Evolutionary conservation across 2,329 filamentous ascomycete genomes (phyloP).

Genomic region (Neobulgaria alba): DNA sequence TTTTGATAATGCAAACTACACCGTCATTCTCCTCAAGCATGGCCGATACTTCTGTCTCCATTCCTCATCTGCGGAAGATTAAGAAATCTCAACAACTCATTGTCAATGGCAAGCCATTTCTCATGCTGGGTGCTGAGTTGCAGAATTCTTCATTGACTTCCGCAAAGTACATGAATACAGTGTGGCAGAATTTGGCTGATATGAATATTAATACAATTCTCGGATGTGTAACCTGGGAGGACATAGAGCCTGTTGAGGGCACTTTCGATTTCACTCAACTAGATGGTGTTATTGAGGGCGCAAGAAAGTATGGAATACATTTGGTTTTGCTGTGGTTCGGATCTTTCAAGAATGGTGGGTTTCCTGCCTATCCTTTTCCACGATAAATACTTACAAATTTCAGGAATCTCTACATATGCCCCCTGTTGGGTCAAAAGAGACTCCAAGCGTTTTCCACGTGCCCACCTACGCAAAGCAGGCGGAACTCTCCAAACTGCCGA

Average conservation of each 20-base stretch:
- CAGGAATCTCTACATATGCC: conserved; percentile 31
- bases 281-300: conserved; percentile 32
- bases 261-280: conserved; percentile 35
- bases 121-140: conserved; percentile 37
- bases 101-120: conserved; percentile 36
- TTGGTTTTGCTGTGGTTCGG: conserved; percentile 40
- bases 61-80: conserved; percentile 5
- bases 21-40: conserved; percentile 3
- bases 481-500: conserved; percentile 26
- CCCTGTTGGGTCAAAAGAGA: conserved; percentile 33
- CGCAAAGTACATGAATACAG: conserved; percentile 35
- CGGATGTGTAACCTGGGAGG: conserved; percentile 38
- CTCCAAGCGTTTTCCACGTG: conserved; percentile 26
- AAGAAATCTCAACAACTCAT: conserved; percentile 30
- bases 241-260: conserved; percentile 37
- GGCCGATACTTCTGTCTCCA: conserved; percentile 1
- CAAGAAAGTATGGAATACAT: conserved; percentile 31
- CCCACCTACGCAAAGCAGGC: conserved; percentile 22
- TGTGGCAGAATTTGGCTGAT: conserved; percentile 35
- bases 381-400: background rate
- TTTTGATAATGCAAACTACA: conserved; percentile 1
- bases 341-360: conserved; percentile 38
- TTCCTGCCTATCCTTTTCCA: background rate
- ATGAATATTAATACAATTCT: conserved; percentile 38
- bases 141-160: conserved; percentile 40